Evolutionary conservation across 257 asterid genomes (phyloP).

Genomic region (Marsdenia floribunda): DNA sequence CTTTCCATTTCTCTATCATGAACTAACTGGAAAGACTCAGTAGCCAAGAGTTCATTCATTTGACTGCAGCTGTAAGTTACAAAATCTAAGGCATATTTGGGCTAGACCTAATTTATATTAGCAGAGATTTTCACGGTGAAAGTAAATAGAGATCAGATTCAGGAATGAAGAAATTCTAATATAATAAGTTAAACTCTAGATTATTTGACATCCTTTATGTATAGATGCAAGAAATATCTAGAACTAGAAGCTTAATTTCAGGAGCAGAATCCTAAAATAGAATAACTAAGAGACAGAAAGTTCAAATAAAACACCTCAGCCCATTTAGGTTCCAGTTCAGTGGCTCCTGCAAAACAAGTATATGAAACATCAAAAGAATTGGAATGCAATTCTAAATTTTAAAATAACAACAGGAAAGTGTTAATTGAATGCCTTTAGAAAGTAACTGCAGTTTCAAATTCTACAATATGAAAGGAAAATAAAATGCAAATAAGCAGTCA

Average conservation of each 20-base stretch:
- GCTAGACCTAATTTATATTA: too few species aligned
- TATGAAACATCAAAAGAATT: conserved; percentile 6
- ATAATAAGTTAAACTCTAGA: not conserved
- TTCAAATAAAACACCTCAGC: conserved; percentile 55
- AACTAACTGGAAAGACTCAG: not conserved
- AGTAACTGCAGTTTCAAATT: not conserved
- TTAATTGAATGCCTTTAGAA: not conserved
- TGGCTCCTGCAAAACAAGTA: conserved; percentile 59
- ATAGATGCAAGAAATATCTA: not conserved
- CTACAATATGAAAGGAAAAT: not conserved
- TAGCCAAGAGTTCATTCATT: not conserved
- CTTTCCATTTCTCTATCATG: not conserved
- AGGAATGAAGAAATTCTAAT: not conserved
- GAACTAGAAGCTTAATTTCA: not conserved
- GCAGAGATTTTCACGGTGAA: not conserved
- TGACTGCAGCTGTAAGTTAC: not conserved
- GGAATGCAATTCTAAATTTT: not conserved
- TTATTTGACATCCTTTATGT: not conserved
- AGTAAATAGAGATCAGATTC: not conserved
- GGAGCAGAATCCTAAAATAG: not conserved
- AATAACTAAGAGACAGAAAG: not conserved
- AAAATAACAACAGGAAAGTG: not conserved
- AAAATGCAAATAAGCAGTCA: not conserved
- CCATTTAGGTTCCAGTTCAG: conserved; percentile 83
- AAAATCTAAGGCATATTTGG: not conserved